Base-by-base conservation (phyloP, 2,329 filamentous ascomycete species). In the Fusarium sp. region DNA sequence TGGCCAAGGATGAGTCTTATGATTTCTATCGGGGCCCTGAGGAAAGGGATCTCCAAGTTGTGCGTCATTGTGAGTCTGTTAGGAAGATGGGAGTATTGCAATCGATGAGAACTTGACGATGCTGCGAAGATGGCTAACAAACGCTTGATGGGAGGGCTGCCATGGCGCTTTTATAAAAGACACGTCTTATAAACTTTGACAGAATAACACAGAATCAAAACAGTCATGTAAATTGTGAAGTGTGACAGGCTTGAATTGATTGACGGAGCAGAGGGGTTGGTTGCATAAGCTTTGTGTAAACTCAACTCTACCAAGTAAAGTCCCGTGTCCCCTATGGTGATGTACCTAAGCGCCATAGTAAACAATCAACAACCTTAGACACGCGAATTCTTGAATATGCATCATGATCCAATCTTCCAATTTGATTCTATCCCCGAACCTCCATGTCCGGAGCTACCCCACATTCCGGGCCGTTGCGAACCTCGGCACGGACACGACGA, bases 401-500 rank as follows among this genome's bases (percentile, higher is more conserved):
- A 31, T 9, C 7, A 11, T 31, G 19, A 9, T 25, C 11, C 4
- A 13, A 5, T 26, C 11, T 8, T n/a, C 19, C 1, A 55, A 24
- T 22, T 5, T 1, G 29, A 10, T 43, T 50, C 25, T 35, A n/a
- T 22, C 39, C 34, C 28, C 47, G 42, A 61, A 35, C 55, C 28
- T 22, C 41, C 22, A 2, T 22, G 10, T 22, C 46, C 39, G 10
- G 44, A 40, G 49, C 50, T 69, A 70, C 71, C 70, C 71, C 70
- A 74, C 68, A 68, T 49, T 46, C 56, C 53, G 58, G 55, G 54
- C 67, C 58, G 58, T 61, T 61, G 58, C 53, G 65, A 69, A 65
- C 71, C 71, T 73, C 71, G 71, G 71, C 59, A 69, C 53, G 38
- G 51, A 53, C 29, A 40, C 28, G 42, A 55, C 36, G 52, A 64